A percentile compares a stretch with the other conserved stretches of the same genome.
Evolutionary conservation across 257 asterid genomes (phyloP).

Genomic region (Solanum gandarillasii): DNA sequence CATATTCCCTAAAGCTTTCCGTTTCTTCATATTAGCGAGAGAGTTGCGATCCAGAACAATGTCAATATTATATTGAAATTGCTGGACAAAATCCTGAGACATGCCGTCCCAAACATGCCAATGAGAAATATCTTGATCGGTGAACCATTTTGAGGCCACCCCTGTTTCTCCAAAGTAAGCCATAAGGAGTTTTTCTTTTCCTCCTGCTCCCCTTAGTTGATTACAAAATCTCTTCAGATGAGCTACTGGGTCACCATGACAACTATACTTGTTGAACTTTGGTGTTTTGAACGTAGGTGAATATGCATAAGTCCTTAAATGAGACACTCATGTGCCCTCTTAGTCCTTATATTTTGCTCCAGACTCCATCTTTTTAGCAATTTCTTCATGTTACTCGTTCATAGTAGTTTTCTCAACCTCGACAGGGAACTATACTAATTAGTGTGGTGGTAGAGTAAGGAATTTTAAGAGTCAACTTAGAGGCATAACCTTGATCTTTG

Average conservation of each 20-base stretch:
- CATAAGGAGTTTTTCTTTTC: background rate
- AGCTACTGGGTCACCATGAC: background rate
- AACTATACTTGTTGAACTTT: background rate
- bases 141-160: background rate
- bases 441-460: background rate
- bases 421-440: background rate
- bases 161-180: background rate
- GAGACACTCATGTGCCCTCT: background rate
- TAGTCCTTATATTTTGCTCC: background rate
- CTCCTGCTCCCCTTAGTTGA: background rate
- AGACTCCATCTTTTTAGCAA: background rate
- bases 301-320: background rate
- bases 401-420: background rate
- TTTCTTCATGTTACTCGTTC: background rate
- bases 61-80: too few relatives aligned
- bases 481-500: background rate
- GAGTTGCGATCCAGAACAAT: background rate
- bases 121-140: background rate
- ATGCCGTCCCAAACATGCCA: background rate
- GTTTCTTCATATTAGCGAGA: background rate
- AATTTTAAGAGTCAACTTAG: background rate
- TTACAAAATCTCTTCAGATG: background rate
- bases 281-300: background rate
- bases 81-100: background rate
- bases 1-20: background rate